These are phyloP conservation scores for Phytophthora aleatoria DNA, from an alignment of 352 stramenopile species.

Conservation along the genomic window DNA sequence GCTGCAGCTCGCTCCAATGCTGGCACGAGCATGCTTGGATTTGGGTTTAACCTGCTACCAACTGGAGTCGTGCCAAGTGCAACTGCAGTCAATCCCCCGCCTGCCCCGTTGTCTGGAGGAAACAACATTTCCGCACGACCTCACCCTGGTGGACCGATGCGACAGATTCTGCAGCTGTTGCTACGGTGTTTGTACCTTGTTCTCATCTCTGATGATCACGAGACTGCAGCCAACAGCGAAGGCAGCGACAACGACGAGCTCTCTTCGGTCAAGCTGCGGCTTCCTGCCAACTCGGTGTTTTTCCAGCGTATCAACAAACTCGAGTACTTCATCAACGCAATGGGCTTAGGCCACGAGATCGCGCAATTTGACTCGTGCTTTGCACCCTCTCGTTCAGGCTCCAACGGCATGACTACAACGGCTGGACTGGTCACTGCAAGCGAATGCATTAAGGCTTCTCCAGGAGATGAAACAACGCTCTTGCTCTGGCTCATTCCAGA, in stretches of 20 bases:
- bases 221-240: constrained; percentile 24
- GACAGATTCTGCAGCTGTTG: constrained; percentile 78
- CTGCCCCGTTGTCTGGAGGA: constrained; percentile 25
- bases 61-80: constrained; percentile 23
- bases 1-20: constrained; percentile 34
- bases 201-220: constrained; percentile 56
- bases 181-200: constrained; percentile 78
- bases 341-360: constrained; percentile 73
- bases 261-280: constrained; percentile 37
- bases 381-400: constrained; percentile 52
- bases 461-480: constrained; percentile 78
- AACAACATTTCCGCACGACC: constrained; percentile 64
- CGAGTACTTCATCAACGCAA: constrained; percentile 85
- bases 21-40: constrained; percentile 46
- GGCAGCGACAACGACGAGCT: constrained; percentile 34
- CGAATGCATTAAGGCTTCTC: constrained; percentile 61
- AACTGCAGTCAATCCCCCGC: constrained; percentile 17
- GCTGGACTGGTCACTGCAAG: constrained; percentile 58
- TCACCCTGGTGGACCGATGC: constrained; percentile 81
- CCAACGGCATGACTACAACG: constrained; percentile 46
- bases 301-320: constrained; percentile 81
- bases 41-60: constrained; percentile 62
- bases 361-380: constrained; percentile 80
- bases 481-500: constrained; percentile 82
- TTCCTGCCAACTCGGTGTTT: constrained; percentile 68